Percentiles rank a stretch among this genome's conserved stretches.
phyloP scores from a whole-genome alignment of 2,329 filamentous ascomycete genomes.

The Alternaria panax region DNA sequence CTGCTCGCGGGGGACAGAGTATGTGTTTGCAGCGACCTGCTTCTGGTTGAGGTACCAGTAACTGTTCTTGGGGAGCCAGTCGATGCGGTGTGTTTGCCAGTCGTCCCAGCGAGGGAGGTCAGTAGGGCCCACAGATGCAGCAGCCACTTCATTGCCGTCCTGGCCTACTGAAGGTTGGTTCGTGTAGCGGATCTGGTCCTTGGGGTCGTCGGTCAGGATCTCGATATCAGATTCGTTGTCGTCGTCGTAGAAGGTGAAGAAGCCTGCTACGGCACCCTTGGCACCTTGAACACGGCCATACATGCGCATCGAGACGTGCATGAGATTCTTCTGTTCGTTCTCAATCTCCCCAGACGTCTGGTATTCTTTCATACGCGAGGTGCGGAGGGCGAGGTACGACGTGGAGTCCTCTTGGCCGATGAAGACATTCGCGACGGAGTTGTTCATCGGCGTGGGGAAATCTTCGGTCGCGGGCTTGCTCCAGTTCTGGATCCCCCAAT shows the following conservation, averaged over 20 bases:
- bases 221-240: conserved; percentile 62
- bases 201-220: conserved; percentile 59
- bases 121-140: conserved; percentile 59
- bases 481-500: conserved; percentile 56
- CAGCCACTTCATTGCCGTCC: conserved; percentile 54
- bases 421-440: conserved; percentile 58
- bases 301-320: conserved; percentile 59
- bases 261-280: conserved; percentile 58
- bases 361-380: conserved; percentile 52
- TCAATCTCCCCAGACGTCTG: conserved; percentile 60
- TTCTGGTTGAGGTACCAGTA: conserved; percentile 65
- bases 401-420: conserved; percentile 45
- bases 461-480: conserved; percentile 48
- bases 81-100: conserved; percentile 67
- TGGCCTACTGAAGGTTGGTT: conserved; percentile 65
- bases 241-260: conserved; percentile 63
- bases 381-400: conserved; percentile 58
- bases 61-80: conserved; percentile 64
- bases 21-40: conserved; percentile 61
- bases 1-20: conserved; percentile 63
- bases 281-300: conserved; percentile 55
- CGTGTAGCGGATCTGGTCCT: conserved; percentile 60
- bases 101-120: conserved; percentile 61
- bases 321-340: conserved; percentile 53
- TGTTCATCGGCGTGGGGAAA: conserved; percentile 54